These are phyloP conservation scores for Fusarium sp. DNA, from an alignment of 2,329 filamentous ascomycete species.

Conservation along the genomic window DNA sequence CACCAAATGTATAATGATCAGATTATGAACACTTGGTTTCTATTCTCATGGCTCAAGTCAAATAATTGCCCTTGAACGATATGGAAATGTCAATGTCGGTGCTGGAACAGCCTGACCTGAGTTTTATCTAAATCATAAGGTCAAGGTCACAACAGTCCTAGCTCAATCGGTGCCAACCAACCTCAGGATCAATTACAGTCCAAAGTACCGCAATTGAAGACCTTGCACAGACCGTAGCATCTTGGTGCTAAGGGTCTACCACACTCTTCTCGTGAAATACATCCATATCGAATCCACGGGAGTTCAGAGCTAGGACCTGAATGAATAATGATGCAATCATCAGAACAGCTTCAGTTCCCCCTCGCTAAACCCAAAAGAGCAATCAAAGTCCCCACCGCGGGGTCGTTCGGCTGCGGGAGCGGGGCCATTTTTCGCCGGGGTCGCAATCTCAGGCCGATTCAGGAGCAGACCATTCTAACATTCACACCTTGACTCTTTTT, in stretches of 20 bases:
- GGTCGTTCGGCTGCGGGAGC: slow-evolving; percentile 25
- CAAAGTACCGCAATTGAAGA: neutral
- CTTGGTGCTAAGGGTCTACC: rapidly evolving
- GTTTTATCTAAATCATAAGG: neutral
- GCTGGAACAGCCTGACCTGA: neutral
- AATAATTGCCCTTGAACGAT: no score
- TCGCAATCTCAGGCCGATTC: slow-evolving; percentile 16
- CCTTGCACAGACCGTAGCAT: no score
- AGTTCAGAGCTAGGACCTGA: neutral
- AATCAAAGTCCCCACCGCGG: slow-evolving; percentile 4
- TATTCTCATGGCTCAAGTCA: rapidly evolving
- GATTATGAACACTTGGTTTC: no score
- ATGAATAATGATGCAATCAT: slow-evolving; percentile 25
- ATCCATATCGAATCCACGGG: neutral
- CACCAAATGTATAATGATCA: neutral
- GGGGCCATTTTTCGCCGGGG: slow-evolving; percentile 34
- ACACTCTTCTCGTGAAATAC: neutral
- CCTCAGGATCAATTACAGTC: no score
- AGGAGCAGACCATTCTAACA: slow-evolving; percentile 11
- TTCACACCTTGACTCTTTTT: slow-evolving; percentile 21
- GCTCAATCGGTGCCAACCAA: neutral
- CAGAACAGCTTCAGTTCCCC: slow-evolving; percentile 1
- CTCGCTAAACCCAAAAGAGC: slow-evolving; percentile 16
- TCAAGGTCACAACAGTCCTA: no score
- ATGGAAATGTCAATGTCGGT: neutral